Conservation (phyloP, 441 rosid species). For the Erodium trifolium region DNA sequence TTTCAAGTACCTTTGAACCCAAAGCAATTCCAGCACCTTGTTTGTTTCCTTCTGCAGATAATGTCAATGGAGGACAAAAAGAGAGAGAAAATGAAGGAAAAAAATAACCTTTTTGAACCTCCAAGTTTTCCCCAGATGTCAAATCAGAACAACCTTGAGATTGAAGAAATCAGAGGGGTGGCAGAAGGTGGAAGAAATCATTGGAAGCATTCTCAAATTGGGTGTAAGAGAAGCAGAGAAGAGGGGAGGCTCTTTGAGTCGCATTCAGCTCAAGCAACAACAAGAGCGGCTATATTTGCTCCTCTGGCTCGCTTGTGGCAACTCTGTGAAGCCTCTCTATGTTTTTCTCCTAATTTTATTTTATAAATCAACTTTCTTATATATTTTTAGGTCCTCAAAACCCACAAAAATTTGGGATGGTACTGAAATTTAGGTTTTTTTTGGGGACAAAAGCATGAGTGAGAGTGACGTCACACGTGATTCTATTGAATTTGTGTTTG, state of each 20-base stretch:
- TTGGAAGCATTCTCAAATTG: not conserved
- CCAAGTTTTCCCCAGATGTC: not conserved
- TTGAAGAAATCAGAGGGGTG: not conserved
- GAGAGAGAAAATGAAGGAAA: not conserved
- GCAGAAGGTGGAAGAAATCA: not conserved
- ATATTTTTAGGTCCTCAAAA: not conserved
- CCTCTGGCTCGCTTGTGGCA: not conserved
- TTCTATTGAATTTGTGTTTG: no score
- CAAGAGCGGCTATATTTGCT: constrained; percentile 1
- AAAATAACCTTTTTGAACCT: not conserved
- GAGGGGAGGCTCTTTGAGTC: not conserved
- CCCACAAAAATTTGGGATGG: not conserved
- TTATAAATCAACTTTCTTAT: not conserved
- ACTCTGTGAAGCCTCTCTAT: no score
- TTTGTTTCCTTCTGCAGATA: not conserved
- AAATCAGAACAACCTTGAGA: not conserved
- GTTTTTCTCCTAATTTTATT: not conserved
- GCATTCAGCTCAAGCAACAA: not conserved
- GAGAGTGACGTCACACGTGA: no score
- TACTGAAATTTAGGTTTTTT: no score
- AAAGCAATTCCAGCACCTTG: not conserved
- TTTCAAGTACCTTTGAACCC: not conserved
- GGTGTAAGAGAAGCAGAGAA: not conserved
- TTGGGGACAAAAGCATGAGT: no score
- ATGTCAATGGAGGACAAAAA: not conserved